Evolutionary conservation across 345 rosid genomes (phyloP).

Genomic region (Lepidium didymum): DNA sequence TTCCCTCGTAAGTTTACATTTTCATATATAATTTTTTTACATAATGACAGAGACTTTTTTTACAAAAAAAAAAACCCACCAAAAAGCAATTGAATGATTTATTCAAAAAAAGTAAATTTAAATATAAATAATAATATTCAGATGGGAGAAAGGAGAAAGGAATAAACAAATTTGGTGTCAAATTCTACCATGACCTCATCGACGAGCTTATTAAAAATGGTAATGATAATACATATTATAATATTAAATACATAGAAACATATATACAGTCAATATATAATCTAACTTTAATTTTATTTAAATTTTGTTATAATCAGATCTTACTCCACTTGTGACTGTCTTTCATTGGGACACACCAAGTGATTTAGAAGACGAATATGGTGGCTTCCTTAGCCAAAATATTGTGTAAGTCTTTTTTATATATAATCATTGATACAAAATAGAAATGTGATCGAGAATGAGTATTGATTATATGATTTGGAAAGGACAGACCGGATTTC

Average conservation of each 20-base stretch:
- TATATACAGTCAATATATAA: too few species aligned
- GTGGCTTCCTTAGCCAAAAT: background rate
- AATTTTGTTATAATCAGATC: background rate
- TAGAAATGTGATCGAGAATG: too few species aligned
- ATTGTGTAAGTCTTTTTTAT: background rate
- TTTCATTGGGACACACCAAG: slow-evolving; percentile 5
- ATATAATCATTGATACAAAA: too few species aligned
- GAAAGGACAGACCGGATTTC: background rate
- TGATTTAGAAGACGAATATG: slow-evolving; percentile 10
- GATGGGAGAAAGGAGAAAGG: slow-evolving; percentile 34
- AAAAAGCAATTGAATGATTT: too few species aligned
- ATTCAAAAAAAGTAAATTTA: too few species aligned
- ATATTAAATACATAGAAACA: too few species aligned
- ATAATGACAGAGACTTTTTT: too few species aligned
- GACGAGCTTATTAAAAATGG: slow-evolving; percentile 29
- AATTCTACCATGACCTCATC: slow-evolving; percentile 39
- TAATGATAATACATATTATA: background rate
- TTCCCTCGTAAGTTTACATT: slow-evolving; percentile 22
- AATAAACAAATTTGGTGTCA: slow-evolving; percentile 31
- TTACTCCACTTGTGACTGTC: background rate
- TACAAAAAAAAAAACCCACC: too few species aligned
- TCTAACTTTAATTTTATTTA: background rate
- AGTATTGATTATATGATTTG: too few species aligned
- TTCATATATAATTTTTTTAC: background rate
- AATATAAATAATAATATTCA: background rate